Conservation (phyloP, 2,329 filamentous ascomycete genomes). For the Colletotrichum euphorbiae region DNA sequence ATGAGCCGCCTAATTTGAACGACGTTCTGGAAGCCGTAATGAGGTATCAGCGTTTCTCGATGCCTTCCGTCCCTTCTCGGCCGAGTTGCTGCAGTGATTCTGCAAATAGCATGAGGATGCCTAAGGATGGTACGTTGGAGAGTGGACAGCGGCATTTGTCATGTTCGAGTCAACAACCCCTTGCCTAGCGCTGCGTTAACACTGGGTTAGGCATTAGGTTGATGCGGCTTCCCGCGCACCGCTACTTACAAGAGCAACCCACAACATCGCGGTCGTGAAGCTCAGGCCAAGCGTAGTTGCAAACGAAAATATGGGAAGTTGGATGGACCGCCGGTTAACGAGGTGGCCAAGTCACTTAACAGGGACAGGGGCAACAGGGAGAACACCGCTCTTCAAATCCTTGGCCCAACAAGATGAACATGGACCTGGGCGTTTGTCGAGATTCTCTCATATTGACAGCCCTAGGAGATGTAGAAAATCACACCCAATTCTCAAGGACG, state of each 20-base stretch:
- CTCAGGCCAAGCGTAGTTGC: constrained; percentile 16
- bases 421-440: constrained; percentile 29
- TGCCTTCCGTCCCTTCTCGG: constrained; percentile 6
- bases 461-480: constrained; percentile 5
- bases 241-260: constrained; percentile 21
- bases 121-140: constrained; percentile 4
- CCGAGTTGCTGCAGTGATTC: constrained; percentile 19
- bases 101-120: constrained; percentile 15
- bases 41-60: constrained; percentile 22
- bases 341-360: not conserved
- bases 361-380: not conserved
- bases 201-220: constrained; percentile 48
- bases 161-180: constrained; percentile 53
- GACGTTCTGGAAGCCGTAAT: constrained; percentile 24
- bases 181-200: constrained; percentile 42
- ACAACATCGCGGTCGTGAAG: constrained; percentile 11
- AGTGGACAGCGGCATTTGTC: constrained; percentile 23
- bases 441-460: constrained; percentile 8
- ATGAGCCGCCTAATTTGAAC: not conserved
- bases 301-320: constrained; percentile 27
- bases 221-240: constrained; percentile 52
- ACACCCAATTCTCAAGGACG: constrained; percentile 30
- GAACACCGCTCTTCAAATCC: constrained; percentile 9
- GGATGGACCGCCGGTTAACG: not conserved
- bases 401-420: constrained; percentile 14